Evolutionary conservation across 768 basidiomycete species (phyloP).

Genomic region (Xanthoconium stramineum): DNA sequence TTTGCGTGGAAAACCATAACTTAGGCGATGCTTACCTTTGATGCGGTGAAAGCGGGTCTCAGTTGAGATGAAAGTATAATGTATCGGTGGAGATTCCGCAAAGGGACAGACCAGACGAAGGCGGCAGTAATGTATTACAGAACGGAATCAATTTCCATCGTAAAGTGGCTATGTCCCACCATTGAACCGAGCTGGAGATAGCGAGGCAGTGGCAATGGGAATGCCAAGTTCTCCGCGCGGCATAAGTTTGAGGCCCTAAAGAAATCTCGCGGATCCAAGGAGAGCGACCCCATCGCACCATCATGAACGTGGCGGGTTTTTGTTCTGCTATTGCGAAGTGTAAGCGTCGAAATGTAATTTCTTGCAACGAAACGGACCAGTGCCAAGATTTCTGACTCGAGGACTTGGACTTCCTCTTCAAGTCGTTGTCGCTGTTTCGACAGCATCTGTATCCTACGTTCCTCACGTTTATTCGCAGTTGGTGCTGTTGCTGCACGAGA

Average conservation of each 20-base stretch:
- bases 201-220: background rate
- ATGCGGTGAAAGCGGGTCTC: background rate
- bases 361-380: slow-evolving; percentile 37
- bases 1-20: background rate
- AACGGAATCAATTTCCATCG: background rate
- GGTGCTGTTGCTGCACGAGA: slow-evolving; percentile 46
- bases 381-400: slow-evolving; percentile 61
- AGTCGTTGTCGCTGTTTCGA: slow-evolving; percentile 64
- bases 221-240: background rate
- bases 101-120: background rate
- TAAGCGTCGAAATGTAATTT: slow-evolving; percentile 1
- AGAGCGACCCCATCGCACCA: background rate
- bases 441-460: slow-evolving; percentile 60
- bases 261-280: background rate
- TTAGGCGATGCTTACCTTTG: background rate
- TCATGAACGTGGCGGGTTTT: slow-evolving; percentile 7
- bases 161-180: background rate
- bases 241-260: background rate
- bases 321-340: slow-evolving; percentile 19
- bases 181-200: background rate
- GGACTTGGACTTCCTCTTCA: slow-evolving; percentile 55
- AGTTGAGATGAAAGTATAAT: background rate
- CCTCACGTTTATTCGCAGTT: slow-evolving; percentile 61
- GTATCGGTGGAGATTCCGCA: background rate
- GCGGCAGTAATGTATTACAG: background rate